phyloP scores from a whole-genome alignment of 1,139 yeast species.

The Protomyces lactucae-debilis region DNA sequence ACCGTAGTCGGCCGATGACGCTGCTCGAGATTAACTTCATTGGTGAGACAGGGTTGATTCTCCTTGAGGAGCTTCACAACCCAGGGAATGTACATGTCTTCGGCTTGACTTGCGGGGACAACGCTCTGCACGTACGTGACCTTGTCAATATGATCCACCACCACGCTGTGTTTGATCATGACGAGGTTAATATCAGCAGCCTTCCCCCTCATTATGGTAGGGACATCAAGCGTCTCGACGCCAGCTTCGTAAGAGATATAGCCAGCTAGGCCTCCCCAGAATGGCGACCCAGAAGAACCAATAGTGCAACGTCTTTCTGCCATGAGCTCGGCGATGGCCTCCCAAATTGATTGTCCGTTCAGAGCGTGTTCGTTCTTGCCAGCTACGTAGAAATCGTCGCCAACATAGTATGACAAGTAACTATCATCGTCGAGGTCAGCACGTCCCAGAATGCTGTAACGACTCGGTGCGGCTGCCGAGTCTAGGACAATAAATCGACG shows the following conservation, averaged over 20 bases:
- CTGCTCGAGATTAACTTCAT: neutral
- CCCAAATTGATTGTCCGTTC: slow-evolving; percentile 44
- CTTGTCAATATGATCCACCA: slow-evolving; percentile 49
- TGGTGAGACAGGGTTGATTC: neutral
- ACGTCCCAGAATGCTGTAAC: slow-evolving; percentile 38
- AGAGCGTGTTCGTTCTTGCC: neutral
- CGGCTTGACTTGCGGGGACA: slow-evolving; percentile 34
- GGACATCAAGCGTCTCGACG: slow-evolving; percentile 19
- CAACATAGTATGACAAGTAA: neutral
- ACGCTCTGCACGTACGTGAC: slow-evolving; percentile 57
- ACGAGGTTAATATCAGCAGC: slow-evolving; percentile 61
- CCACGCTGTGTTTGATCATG: slow-evolving; percentile 61
- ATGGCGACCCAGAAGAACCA: slow-evolving; percentile 50
- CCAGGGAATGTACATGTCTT: slow-evolving; percentile 21
- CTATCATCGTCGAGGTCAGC: neutral
- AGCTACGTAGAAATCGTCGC: slow-evolving; percentile 32
- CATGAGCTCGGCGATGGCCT: slow-evolving; percentile 51
- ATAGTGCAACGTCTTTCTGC: slow-evolving; percentile 30
- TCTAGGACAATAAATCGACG: slow-evolving; percentile 52
- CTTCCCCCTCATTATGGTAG: neutral
- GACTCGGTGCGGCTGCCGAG: slow-evolving; percentile 76
- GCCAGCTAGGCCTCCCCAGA: slow-evolving; percentile 86
- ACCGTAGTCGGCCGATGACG: neutral
- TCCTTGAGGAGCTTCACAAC: neutral
- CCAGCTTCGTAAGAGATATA: slow-evolving; percentile 68